These are phyloP conservation scores for Pulveroboletus frians DNA, from an alignment of 768 basidiomycete species.

Conservation along the genomic window DNA sequence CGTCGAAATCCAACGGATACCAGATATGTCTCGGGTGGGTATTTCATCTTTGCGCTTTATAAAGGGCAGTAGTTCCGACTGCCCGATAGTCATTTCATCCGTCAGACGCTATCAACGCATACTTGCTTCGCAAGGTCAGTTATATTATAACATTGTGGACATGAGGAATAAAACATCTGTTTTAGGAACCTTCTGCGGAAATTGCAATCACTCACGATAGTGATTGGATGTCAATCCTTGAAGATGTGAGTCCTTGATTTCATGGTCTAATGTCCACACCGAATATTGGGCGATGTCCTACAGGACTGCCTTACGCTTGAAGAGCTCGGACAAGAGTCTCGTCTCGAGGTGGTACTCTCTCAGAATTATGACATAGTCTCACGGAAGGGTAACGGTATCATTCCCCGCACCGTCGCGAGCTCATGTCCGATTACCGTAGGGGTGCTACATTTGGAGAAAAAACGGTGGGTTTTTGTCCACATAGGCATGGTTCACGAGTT, in stretches of 20 bases:
- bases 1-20: neutral
- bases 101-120: conserved; percentile 2
- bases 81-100: conserved; percentile 1
- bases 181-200: conserved; percentile 2
- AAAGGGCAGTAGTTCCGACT: neutral
- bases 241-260: neutral
- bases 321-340: neutral
- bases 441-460: conserved; percentile 1
- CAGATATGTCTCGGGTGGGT: neutral
- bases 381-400: neutral
- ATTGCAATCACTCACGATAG: conserved; percentile 6
- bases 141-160: neutral
- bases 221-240: conserved; percentile 7
- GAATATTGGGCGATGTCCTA: neutral
- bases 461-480: neutral
- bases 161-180: neutral
- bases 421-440: neutral
- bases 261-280: neutral
- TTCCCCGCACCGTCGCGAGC: neutral
- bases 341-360: neutral
- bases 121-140: conserved; percentile 1
- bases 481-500: neutral
- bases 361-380: conserved; percentile 1
- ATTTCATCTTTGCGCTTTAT: too few relatives aligned
- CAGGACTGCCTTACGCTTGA: neutral